A percentile compares a stretch with the other conserved stretches of the same genome.
Evolutionary conservation across 495 filamentous ascomycete genomes (phyloP).

Genomic region (Tuber brumale): DNA sequence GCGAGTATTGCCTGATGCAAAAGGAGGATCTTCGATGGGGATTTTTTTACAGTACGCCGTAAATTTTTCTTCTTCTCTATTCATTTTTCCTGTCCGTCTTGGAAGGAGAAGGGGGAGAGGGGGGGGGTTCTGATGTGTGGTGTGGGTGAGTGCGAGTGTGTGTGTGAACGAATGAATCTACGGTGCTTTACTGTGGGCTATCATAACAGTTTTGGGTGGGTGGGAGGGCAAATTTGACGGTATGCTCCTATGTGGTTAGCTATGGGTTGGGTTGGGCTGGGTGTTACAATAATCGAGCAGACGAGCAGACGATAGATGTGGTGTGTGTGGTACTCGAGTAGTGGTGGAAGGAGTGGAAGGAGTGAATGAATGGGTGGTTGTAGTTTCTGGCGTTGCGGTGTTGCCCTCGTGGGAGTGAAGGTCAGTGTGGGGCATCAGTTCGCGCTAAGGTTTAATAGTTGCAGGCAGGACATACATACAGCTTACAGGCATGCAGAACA

Average conservation of each 20-base stretch:
- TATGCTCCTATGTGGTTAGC: background rate
- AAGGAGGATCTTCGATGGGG: constrained; percentile 35
- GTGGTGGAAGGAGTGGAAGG: background rate
- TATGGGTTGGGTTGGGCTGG: background rate
- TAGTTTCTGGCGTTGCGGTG: constrained; percentile 31
- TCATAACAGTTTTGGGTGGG: background rate
- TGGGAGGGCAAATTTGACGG: background rate
- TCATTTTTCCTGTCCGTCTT: background rate
- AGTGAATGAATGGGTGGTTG: constrained; percentile 8
- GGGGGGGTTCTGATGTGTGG: constrained; percentile 8
- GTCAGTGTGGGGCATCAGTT: constrained; percentile 39
- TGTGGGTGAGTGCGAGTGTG: background rate
- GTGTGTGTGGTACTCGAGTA: background rate
- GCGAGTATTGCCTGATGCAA: constrained; percentile 33
- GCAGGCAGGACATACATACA: constrained; percentile 40
- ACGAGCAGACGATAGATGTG: background rate
- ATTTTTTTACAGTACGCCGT: background rate
- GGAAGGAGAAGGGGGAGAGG: constrained; percentile 6
- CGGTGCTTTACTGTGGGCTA: background rate
- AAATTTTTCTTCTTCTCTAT: background rate
- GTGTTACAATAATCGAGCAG: background rate
- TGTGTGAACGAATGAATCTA: background rate
- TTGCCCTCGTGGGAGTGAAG: constrained; percentile 37
- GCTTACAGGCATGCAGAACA: constrained; percentile 36
- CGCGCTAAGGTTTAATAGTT: constrained; percentile 35